phyloP scores from a whole-genome alignment of 306 rosid species.

The Castanopsis chinensis region DNA sequence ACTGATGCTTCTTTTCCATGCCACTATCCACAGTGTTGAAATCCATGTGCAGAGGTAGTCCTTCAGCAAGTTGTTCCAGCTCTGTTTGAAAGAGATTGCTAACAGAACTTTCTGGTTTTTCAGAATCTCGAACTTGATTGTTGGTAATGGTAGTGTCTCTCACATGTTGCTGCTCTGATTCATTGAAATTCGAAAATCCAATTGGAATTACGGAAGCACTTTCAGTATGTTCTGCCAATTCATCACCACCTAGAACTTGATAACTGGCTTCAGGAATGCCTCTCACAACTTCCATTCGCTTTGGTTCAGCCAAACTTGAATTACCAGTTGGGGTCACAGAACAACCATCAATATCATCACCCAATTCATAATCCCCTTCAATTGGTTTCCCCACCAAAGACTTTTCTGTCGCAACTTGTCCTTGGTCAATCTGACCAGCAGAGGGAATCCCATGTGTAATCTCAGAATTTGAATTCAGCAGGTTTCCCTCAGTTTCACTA shows the following conservation, averaged over 20 bases:
- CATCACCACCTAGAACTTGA: conserved; percentile 42
- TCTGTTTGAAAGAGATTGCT: conserved; percentile 15
- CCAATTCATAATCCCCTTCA: conserved; percentile 29
- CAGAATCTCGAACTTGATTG: conserved; percentile 31
- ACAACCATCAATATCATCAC: conserved; percentile 12
- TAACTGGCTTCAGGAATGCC: conserved; percentile 42
- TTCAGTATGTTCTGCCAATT: conserved; percentile 30
- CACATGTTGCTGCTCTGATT: conserved; percentile 23
- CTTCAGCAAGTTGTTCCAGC: conserved; percentile 31
- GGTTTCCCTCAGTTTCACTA: conserved; percentile 15
- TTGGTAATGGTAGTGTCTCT: conserved; percentile 23
- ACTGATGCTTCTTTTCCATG: conserved; percentile 18
- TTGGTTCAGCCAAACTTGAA: conserved; percentile 19
- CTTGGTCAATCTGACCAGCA: conserved; percentile 26
- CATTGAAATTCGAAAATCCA: conserved; percentile 8
- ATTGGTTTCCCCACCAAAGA: conserved; percentile 21
- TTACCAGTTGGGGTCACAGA: conserved; percentile 3
- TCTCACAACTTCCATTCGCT: conserved; percentile 33
- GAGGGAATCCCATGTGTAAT: conserved; percentile 15
- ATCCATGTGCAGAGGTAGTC: conserved; percentile 22
- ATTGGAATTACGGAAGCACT: conserved; percentile 24
- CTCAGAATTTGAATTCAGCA: conserved; percentile 14
- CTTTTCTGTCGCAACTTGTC: conserved; percentile 16
- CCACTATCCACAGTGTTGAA: conserved; percentile 18
- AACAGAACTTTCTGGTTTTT: conserved; percentile 19